These are phyloP conservation scores for Mycena chlorophos DNA, from an alignment of 768 basidiomycete genomes.

Conservation along the genomic window DNA sequence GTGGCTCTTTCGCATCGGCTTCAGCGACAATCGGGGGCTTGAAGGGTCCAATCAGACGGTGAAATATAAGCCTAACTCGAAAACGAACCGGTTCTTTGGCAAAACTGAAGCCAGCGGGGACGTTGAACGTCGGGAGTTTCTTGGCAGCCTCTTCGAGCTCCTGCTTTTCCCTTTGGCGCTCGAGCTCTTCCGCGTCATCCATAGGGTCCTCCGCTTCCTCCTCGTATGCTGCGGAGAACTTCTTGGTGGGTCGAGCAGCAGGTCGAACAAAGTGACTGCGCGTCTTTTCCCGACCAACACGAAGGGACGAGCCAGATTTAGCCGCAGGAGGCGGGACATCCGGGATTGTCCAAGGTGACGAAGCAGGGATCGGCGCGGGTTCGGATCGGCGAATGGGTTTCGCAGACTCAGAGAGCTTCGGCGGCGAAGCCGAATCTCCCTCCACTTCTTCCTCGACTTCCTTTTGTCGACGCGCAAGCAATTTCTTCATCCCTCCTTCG, in stretches of 20 bases:
- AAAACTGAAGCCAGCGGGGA: slow-evolving; percentile 67
- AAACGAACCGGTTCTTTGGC: slow-evolving; percentile 54
- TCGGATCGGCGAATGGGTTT: neutral
- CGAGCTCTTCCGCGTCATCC: slow-evolving; percentile 44
- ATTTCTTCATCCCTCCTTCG: slow-evolving; percentile 75
- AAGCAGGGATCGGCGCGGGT: slow-evolving; percentile 21
- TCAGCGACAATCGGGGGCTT: slow-evolving; percentile 43
- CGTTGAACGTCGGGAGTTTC: slow-evolving; percentile 56
- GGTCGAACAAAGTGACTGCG: slow-evolving; percentile 67
- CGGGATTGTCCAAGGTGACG: slow-evolving; percentile 27
- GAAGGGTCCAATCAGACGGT: slow-evolving; percentile 4
- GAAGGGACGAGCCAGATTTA: slow-evolving; percentile 55
- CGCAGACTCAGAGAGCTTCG: slow-evolving; percentile 19
- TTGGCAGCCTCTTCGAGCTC: slow-evolving; percentile 56
- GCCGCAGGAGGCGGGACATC: slow-evolving; percentile 37
- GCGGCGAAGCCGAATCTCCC: slow-evolving; percentile 16
- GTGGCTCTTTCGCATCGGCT: slow-evolving; percentile 60
- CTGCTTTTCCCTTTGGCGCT: slow-evolving; percentile 44
- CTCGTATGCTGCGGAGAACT: slow-evolving; percentile 69
- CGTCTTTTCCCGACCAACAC: slow-evolving; percentile 62
- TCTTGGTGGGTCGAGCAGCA: slow-evolving; percentile 44
- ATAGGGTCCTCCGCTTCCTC: slow-evolving; percentile 48
- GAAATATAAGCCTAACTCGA: neutral
- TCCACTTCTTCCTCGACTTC: slow-evolving; percentile 27
- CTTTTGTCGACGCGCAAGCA: slow-evolving; percentile 45